These are phyloP conservation scores for Colletotrichum agaves DNA, from an alignment of 2,329 filamentous ascomycete species.

Conservation along the genomic window DNA sequence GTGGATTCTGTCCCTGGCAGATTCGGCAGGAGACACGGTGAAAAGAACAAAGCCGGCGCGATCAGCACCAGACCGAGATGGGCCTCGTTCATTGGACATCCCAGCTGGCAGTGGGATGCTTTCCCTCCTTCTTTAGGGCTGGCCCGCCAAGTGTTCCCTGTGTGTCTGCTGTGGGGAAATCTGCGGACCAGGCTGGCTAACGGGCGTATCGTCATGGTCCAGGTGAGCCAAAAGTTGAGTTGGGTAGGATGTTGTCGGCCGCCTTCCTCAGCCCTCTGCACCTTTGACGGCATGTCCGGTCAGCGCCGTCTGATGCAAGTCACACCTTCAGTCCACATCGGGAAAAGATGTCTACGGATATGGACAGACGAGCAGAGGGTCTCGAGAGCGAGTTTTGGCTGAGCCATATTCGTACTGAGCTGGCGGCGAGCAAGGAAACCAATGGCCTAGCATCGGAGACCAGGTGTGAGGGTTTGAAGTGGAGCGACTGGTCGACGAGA, in stretches of 20 bases:
- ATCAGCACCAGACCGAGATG: conserved; percentile 10
- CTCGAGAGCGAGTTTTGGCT: not conserved
- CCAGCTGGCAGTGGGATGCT: not conserved
- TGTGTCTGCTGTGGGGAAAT: not conserved
- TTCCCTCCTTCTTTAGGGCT: not conserved
- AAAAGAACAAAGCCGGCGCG: conserved; percentile 11
- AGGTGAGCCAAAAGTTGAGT: not conserved
- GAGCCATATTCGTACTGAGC: conserved; percentile 15
- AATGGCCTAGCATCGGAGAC: not conserved
- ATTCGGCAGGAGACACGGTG: conserved; percentile 7
- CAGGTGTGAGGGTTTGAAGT: conserved; percentile 15
- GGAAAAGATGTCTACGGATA: conserved; percentile 7
- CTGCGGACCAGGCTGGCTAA: conserved; percentile 5
- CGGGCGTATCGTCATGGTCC: not conserved
- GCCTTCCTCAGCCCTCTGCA: conserved; percentile 11
- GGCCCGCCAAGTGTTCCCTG: not conserved
- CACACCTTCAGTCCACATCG: conserved; percentile 11
- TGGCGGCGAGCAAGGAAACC: conserved; percentile 11
- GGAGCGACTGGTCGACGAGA: conserved; percentile 14
- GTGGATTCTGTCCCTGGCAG: conserved; percentile 18
- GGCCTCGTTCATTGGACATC: not conserved
- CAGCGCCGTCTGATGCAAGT: conserved; percentile 22
- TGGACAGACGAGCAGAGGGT: not conserved
- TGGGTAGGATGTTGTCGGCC: not conserved
- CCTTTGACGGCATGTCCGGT: conserved; percentile 21